Conservation (phyloP, 2,329 filamentous ascomycete species). For the Trichoderma arundinaceum region DNA sequence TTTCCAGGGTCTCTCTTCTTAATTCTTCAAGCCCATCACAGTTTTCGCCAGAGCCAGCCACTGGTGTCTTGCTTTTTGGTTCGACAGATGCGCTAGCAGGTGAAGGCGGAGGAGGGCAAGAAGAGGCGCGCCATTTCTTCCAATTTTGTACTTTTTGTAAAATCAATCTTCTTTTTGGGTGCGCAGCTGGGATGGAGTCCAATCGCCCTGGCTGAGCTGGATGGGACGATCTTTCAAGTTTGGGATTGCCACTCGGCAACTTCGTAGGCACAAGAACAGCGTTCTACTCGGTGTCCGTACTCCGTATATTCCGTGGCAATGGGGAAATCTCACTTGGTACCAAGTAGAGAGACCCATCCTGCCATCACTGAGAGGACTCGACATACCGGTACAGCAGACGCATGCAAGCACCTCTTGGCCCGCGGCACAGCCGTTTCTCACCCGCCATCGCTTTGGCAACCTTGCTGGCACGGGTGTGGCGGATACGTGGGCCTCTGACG, state of each 20-base stretch:
- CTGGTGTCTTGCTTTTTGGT: neutral
- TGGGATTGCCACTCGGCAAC: too few relatives aligned
- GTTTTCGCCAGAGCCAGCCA: neutral
- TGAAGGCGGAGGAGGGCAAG: neutral
- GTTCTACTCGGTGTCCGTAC: neutral
- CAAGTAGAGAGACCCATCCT: slow-evolving; percentile 3
- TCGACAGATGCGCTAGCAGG: neutral
- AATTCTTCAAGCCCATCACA: too few relatives aligned
- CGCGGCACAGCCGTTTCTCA: slow-evolving; percentile 5
- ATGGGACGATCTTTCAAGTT: too few relatives aligned
- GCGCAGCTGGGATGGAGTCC: too few relatives aligned
- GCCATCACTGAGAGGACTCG: too few relatives aligned
- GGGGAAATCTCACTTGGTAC: neutral
- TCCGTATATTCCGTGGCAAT: neutral
- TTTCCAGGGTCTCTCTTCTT: neutral
- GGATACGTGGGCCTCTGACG: neutral
- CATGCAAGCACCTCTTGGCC: slow-evolving; percentile 5
- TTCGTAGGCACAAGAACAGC: too few relatives aligned
- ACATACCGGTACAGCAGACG: neutral
- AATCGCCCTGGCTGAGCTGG: too few relatives aligned
- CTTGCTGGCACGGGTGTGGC: neutral
- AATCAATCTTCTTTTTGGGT: too few relatives aligned
- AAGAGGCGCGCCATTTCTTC: neutral
- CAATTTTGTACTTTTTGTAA: too few relatives aligned
- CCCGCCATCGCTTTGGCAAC: neutral